Percentiles rank a stretch among this genome's conserved stretches.
Conservation (phyloP, 768 basidiomycete genomes). For the Boletus subparvulus region DNA sequence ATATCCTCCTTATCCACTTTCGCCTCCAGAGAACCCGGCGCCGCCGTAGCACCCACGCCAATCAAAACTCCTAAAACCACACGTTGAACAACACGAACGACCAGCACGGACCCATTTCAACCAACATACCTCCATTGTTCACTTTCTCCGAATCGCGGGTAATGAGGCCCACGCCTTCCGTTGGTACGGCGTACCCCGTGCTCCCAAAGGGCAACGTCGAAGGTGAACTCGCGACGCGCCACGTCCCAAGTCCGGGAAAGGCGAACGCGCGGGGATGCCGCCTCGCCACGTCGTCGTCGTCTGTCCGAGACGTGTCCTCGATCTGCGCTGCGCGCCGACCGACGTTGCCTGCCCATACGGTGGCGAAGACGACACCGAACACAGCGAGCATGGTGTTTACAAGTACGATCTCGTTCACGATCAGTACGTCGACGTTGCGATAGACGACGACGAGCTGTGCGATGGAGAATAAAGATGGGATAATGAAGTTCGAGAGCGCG, state of each 20-base stretch:
- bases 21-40: neutral
- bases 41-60: neutral
- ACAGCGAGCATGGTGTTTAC: conserved; percentile 33
- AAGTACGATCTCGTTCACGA: conserved; percentile 29
- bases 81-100: neutral
- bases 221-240: conserved; percentile 15
- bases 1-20: neutral
- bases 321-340: neutral
- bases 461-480: conserved; percentile 33
- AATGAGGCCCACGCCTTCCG: neutral
- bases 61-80: neutral
- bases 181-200: neutral
- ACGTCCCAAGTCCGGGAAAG: conserved; percentile 18
- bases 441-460: conserved; percentile 32
- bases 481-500: conserved; percentile 33
- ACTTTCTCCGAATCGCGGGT: neutral
- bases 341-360: conserved; percentile 28
- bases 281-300: neutral
- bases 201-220: conserved; percentile 7
- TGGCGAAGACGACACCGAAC: conserved; percentile 35
- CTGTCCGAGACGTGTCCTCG: neutral
- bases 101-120: neutral
- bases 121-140: conserved; percentile 1
- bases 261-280: neutral
- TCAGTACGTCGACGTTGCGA: conserved; percentile 16